A percentile compares a stretch with the other conserved stretches of the same genome.
Conservation (phyloP, 495 filamentous ascomycete genomes). For the Neurospora sp. region DNA sequence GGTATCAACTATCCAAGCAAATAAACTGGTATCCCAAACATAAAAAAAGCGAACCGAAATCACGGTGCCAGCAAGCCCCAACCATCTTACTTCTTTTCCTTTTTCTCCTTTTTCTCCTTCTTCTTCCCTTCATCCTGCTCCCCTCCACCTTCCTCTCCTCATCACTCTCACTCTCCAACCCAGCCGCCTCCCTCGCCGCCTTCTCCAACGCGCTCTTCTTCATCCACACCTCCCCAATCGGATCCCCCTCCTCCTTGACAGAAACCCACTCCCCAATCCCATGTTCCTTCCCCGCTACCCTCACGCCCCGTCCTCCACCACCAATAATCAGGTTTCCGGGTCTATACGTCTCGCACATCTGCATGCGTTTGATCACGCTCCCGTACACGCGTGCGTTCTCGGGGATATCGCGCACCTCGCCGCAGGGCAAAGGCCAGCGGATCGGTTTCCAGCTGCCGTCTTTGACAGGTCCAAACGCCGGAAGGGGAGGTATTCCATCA, state of each 20-base stretch:
- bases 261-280: constrained; percentile 71
- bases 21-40: not conserved
- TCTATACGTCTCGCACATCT: constrained; percentile 51
- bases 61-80: not conserved
- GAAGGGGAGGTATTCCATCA: constrained; percentile 83
- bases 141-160: not conserved
- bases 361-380: constrained; percentile 65
- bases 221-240: constrained; percentile 53
- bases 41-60: not conserved
- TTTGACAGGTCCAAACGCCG: constrained; percentile 65
- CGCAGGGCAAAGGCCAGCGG: constrained; percentile 66
- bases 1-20: not conserved
- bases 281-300: constrained; percentile 45
- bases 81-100: not conserved
- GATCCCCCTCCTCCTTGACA: constrained; percentile 50
- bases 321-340: constrained; percentile 77
- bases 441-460: constrained; percentile 79
- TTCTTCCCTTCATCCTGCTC: not conserved
- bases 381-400: constrained; percentile 59
- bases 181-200: not conserved
- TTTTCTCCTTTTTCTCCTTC: not conserved
- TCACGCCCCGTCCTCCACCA: constrained; percentile 60
- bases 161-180: not conserved
- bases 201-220: constrained; percentile 19
- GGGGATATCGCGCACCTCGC: constrained; percentile 75